phyloP scores from a whole-genome alignment of 2,329 filamentous ascomycete genomes.

The Gaeumannomyces sp. region DNA sequence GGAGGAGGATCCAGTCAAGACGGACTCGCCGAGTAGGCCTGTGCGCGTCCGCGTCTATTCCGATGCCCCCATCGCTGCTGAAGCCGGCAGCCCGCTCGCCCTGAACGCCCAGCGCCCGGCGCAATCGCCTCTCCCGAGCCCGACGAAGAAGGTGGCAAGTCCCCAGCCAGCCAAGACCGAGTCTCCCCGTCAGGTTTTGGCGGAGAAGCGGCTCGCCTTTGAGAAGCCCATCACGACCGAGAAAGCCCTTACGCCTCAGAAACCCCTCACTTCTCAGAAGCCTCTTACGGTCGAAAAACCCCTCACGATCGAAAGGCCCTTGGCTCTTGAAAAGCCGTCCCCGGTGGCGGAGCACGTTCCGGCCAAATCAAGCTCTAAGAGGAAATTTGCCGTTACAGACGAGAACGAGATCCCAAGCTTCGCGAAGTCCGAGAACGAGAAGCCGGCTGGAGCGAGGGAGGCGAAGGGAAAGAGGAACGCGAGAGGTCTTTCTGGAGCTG shows the following conservation, averaged over 20 bases:
- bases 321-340: not conserved
- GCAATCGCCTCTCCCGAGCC: not conserved
- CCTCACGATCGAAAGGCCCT: not conserved
- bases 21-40: conserved; percentile 36
- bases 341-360: not conserved
- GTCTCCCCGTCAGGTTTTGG: not conserved
- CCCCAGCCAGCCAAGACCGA: not conserved
- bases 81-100: conserved; percentile 1
- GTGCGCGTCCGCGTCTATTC: conserved; percentile 4
- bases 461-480: conserved; percentile 34
- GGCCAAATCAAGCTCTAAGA: conserved; percentile 46
- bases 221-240: not conserved
- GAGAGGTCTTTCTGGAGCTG: conserved; percentile 38
- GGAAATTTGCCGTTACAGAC: conserved; percentile 50
- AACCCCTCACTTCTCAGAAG: not conserved
- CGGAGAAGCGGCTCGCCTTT: not conserved
- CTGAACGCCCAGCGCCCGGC: not conserved
- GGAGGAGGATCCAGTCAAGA: conserved; percentile 48
- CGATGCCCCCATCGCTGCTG: conserved; percentile 1
- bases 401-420: conserved; percentile 37
- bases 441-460: conserved; percentile 16
- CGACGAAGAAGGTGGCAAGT: conserved; percentile 3
- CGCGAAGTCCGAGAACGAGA: conserved; percentile 25
- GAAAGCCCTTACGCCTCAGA: not conserved
- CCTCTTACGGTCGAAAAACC: not conserved